Base-by-base conservation (phyloP, 2,329 filamentous ascomycete species). In the Aureobasidium sp. region DNA sequence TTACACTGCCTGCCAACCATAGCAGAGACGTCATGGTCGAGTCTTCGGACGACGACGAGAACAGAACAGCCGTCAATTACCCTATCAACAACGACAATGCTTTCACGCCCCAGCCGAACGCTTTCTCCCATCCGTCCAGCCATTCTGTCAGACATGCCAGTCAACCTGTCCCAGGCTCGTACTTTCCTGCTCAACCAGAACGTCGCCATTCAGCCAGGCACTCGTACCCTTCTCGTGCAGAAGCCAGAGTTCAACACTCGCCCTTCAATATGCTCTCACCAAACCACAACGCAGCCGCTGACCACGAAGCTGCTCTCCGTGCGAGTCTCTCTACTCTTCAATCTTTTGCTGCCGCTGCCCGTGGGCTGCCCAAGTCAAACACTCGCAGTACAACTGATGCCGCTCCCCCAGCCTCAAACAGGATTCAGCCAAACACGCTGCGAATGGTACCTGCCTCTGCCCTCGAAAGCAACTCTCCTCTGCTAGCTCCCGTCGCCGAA, bases 241-340 rank as follows among this genome's bases (percentile, higher is more conserved):
- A 68, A 67, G 77, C 72, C 37, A 61, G 66, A 61, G 67, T 75
- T 39, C 78, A 81, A 55, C 84, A 85, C 69, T 77, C 78, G 42
- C 82, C 83, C 11, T 84, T 82, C 71, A 88, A 86, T 72, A 84
- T 89, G 72, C 84, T 90, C 71, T 87, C 88, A 0, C 87, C 90
- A 1, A 84, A 85, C 3, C 85, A 90, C 68, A 90, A 91, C 68
- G 87, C 90, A 52, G 69, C 71, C 12, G 68, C 68, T 11, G 91
- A 97, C 68, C 92, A 97, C 69, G 94, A 99, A 69, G 94, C 91
- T 34, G 94, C 91, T 1, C 81, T 99, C 12, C 87, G 94, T 37
- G 91, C 94, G 22, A 96, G 91, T 53, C 81, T 99, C n/a, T 96
- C 91, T 0, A 97, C 94, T 0, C 82, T 99, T 14, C 84, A 99